A percentile compares a stretch with the other conserved stretches of the same genome.
Evolutionary conservation across 2,329 filamentous ascomycete genomes (phyloP).

Genomic region (Lachnellula hyalina): DNA sequence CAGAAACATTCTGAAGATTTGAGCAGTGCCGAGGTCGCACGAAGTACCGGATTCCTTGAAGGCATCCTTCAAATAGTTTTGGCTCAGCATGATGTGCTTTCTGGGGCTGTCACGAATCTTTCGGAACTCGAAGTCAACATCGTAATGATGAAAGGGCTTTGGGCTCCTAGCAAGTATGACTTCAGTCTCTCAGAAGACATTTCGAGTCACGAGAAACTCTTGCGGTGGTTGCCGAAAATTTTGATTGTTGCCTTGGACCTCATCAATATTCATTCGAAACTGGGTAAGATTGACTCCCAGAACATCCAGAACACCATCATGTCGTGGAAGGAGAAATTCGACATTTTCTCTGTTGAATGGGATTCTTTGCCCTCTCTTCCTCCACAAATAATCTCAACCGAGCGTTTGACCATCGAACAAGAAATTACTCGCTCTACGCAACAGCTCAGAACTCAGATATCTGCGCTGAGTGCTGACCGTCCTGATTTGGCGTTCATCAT

Average conservation of each 20-base stretch:
- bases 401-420: constrained; percentile 24
- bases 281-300: constrained; percentile 48
- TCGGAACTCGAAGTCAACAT: constrained; percentile 20
- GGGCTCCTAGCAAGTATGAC: constrained; percentile 35
- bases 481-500: constrained; percentile 61
- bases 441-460: constrained; percentile 32
- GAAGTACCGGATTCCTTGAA: constrained; percentile 82
- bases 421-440: constrained; percentile 13
- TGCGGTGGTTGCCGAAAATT: constrained; percentile 64
- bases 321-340: constrained; percentile 46
- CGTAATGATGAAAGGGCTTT: constrained; percentile 31
- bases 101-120: constrained; percentile 11
- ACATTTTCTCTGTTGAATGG: constrained; percentile 38
- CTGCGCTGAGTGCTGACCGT: constrained; percentile 38
- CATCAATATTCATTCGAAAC: constrained; percentile 59
- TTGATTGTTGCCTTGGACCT: constrained; percentile 57
- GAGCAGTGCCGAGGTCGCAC: constrained; percentile 69
- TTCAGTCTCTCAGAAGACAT: constrained; percentile 8
- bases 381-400: constrained; percentile 40
- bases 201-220: constrained; percentile 28
- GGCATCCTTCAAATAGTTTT: constrained; percentile 67
- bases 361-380: constrained; percentile 46
- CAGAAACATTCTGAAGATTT: constrained; percentile 80
- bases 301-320: constrained; percentile 41
- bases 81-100: constrained; percentile 46